Conservation (phyloP, 2,329 filamentous ascomycete genomes). For the Fusarium euwallaceae region DNA sequence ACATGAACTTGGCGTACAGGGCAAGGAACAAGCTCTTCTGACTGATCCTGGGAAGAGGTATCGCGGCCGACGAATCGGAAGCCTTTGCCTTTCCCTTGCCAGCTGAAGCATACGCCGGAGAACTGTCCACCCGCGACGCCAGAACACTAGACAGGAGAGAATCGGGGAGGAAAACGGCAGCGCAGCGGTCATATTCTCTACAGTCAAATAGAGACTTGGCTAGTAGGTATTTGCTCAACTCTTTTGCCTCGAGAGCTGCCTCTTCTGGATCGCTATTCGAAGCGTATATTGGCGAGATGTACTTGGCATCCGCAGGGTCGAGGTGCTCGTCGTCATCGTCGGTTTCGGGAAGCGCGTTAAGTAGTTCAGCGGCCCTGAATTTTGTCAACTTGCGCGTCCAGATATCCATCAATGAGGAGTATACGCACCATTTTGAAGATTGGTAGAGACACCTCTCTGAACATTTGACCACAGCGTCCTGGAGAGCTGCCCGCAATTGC, state of each 20-base stretch:
- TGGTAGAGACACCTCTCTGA: conserved; percentile 96
- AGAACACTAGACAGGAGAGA: conserved; percentile 78
- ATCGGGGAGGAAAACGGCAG: conserved; percentile 88
- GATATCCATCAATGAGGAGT: neutral
- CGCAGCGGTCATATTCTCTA: conserved; percentile 93
- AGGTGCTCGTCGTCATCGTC: conserved; percentile 66
- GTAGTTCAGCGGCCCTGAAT: conserved; percentile 91
- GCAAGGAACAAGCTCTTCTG: conserved; percentile 94
- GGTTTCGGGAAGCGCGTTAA: conserved; percentile 81
- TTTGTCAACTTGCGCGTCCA: conserved; percentile 29
- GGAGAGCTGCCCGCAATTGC: conserved; percentile 80
- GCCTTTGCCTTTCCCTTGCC: conserved; percentile 71
- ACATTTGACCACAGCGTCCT: conserved; percentile 89
- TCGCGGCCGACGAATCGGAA: conserved; percentile 36
- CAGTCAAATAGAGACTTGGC: conserved; percentile 97
- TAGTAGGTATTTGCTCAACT: conserved; percentile 86
- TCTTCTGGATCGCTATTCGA: conserved; percentile 78
- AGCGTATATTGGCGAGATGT: conserved; percentile 63
- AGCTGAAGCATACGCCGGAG: conserved; percentile 58
- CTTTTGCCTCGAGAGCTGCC: conserved; percentile 80
- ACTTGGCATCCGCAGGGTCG: conserved; percentile 49
- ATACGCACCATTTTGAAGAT: conserved; percentile 88
- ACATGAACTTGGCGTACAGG: conserved; percentile 91
- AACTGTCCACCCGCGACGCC: conserved; percentile 59
- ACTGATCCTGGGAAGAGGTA: conserved; percentile 72